phyloP scores from a whole-genome alignment of 345 rosid genomes.

The Melaleuca alternifolia region DNA sequence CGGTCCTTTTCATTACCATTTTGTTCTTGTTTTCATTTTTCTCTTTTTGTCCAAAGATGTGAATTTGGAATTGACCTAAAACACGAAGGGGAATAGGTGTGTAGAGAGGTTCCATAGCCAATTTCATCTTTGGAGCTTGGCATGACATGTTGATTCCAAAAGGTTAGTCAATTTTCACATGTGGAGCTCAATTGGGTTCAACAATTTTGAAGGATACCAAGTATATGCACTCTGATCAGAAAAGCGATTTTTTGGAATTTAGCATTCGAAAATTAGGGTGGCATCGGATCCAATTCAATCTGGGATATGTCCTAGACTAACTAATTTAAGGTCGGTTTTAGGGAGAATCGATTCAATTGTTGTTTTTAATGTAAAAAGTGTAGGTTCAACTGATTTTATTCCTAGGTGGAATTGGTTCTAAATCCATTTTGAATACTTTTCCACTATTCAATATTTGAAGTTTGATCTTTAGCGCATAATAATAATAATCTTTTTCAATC shows the following conservation, averaged over 20 bases:
- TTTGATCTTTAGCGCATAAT: background rate
- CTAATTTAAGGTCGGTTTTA: background rate
- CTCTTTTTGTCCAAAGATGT: background rate
- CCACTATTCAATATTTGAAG: fast-evolving
- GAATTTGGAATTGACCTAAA: background rate
- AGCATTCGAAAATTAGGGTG: background rate
- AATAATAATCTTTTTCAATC: background rate
- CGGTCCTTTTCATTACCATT: background rate
- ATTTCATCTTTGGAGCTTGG: background rate
- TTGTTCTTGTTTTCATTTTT: background rate
- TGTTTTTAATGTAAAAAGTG: too few species aligned
- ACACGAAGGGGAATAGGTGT: background rate
- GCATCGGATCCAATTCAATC: fast-evolving
- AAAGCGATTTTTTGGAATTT: background rate
- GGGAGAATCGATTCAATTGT: background rate
- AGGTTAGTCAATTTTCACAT: background rate
- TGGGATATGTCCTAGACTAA: fast-evolving
- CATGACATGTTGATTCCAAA: background rate
- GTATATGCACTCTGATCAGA: fast-evolving
- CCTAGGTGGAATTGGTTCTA: fast-evolving
- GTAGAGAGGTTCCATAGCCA: background rate
- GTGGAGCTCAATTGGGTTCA: background rate
- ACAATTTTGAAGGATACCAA: background rate
- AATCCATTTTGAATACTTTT: background rate
- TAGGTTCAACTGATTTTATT: fast-evolving